Conservation (phyloP, 164 flowering plant genomes). For the Hamamelis virginiana region DNA sequence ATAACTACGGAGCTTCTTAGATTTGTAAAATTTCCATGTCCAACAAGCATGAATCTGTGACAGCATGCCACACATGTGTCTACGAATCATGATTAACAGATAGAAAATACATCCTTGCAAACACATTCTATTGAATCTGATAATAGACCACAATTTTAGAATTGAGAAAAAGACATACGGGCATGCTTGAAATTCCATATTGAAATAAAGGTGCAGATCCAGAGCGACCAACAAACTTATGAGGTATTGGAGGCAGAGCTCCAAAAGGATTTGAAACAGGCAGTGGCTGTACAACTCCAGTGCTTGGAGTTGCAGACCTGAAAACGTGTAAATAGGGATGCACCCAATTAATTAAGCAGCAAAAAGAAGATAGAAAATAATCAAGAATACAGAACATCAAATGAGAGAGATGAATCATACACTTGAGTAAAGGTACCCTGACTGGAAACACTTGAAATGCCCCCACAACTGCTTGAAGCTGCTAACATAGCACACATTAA, state of each 20-base stretch:
- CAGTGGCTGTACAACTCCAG: slow-evolving; percentile 41
- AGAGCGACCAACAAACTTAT: slow-evolving; percentile 60
- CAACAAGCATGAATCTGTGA: no score
- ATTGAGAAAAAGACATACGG: slow-evolving; percentile 25
- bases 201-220: slow-evolving; percentile 68
- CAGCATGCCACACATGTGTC: no score
- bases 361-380: background rate
- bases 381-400: background rate
- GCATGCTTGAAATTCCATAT: slow-evolving; percentile 87
- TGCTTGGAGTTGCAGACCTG: slow-evolving; percentile 51
- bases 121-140: background rate
- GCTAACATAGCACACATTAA: no score
- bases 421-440: slow-evolving; percentile 52
- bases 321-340: background rate
- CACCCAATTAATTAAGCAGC: no score
- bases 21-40: no score
- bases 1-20: no score
- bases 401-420: slow-evolving; percentile 31
- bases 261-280: slow-evolving; percentile 70
- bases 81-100: no score
- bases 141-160: background rate
- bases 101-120: background rate
- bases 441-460: slow-evolving; percentile 37
- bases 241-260: slow-evolving; percentile 75
- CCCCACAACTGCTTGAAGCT: slow-evolving; percentile 39